Conservation (phyloP, 2,329 filamentous ascomycete genomes). For the Lasiodiplodia theobromae region DNA sequence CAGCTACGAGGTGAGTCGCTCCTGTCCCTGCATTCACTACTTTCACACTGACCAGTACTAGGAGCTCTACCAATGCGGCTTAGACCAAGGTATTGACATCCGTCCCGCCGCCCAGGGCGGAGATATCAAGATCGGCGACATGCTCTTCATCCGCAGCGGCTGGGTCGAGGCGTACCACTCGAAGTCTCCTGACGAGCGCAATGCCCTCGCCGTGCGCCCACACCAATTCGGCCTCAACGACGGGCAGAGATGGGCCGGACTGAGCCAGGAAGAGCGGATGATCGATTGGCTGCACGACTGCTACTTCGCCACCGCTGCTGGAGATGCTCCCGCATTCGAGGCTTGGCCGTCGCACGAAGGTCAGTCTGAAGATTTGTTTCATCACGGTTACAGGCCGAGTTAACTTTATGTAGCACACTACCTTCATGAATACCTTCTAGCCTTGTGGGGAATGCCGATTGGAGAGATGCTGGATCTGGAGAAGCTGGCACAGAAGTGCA, state of each 20-base stretch:
- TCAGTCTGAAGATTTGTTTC: constrained; percentile 32
- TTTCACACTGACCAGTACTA: background rate
- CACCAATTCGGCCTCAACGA: constrained; percentile 53
- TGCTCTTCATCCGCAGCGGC: constrained; percentile 62
- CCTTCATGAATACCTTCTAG: constrained; percentile 48
- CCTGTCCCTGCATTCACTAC: background rate
- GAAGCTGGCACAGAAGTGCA: constrained; percentile 61
- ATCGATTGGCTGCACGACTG: constrained; percentile 73
- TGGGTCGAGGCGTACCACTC: constrained; percentile 65
- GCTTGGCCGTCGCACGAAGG: constrained; percentile 62
- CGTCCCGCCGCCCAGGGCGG: constrained; percentile 61
- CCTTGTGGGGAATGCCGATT: constrained; percentile 49
- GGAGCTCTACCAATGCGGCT: constrained; percentile 64
- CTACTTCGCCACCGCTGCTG: constrained; percentile 70
- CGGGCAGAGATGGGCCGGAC: constrained; percentile 55
- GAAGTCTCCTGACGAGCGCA: constrained; percentile 45
- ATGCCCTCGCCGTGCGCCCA: constrained; percentile 50
- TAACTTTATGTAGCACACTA: constrained; percentile 36
- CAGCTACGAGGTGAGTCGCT: constrained; percentile 40
- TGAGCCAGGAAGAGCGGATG: constrained; percentile 62
- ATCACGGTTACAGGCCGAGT: too few relatives aligned
- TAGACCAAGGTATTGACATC: constrained; percentile 68
- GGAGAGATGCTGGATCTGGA: constrained; percentile 56
- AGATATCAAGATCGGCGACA: constrained; percentile 60
- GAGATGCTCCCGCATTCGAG: constrained; percentile 70